phyloP scores from a whole-genome alignment of 306 rosid species.

The Acacia melanoxylon region DNA sequence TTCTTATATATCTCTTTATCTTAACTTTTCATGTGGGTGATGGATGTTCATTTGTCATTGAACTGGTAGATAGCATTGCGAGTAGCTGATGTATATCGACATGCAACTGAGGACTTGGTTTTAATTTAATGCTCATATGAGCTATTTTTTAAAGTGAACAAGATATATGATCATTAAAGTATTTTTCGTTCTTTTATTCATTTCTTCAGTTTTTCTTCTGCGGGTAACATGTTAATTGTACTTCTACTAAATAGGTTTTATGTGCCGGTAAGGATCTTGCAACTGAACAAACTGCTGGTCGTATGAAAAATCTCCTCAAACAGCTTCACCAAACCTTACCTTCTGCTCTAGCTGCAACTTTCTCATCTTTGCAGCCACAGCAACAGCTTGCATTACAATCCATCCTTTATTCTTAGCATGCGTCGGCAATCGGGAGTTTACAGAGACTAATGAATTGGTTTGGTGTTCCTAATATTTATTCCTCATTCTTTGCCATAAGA shows the following conservation, averaged over 20 bases:
- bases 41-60: neutral
- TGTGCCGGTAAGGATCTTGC: constrained; percentile 96
- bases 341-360: constrained; percentile 86
- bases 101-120: neutral
- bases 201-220: neutral
- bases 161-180: neutral
- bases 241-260: constrained; percentile 56
- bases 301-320: constrained; percentile 79
- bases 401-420: constrained; percentile 51
- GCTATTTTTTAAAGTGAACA: neutral
- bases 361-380: constrained; percentile 96
- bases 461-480: constrained; percentile 51
- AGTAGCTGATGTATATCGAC: neutral
- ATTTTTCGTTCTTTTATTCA: neutral
- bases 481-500: constrained; percentile 76
- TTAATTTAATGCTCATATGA: neutral
- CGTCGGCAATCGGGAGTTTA: constrained; percentile 28
- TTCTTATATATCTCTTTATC: neutral
- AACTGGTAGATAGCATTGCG: neutral
- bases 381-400: constrained; percentile 94
- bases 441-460: constrained; percentile 20
- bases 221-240: neutral
- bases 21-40: neutral
- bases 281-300: constrained; percentile 80
- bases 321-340: constrained; percentile 98